Evolutionary conservation across 495 filamentous ascomycete genomes (phyloP).

Genomic region (Annulohypoxylon moriforme): DNA sequence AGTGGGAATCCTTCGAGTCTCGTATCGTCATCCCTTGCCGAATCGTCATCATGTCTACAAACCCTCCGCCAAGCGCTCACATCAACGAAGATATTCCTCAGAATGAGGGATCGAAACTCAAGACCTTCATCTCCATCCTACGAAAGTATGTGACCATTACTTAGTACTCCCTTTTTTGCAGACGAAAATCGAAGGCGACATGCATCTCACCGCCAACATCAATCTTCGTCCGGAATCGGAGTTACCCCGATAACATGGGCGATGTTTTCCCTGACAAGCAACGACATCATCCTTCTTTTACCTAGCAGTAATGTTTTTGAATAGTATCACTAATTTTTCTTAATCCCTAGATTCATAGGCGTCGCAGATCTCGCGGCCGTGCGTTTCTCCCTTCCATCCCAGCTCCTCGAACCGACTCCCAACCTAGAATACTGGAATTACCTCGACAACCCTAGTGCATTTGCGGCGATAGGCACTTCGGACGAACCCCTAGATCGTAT

Average conservation of each 20-base stretch:
- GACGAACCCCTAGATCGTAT: conserved; percentile 91
- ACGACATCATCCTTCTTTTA: neutral
- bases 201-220: conserved; percentile 40
- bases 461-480: conserved; percentile 94
- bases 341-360: conserved; percentile 80
- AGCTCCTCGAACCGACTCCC: conserved; percentile 93
- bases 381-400: conserved; percentile 93
- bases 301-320: neutral
- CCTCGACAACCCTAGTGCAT: conserved; percentile 93
- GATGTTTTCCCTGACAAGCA: neutral
- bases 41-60: conserved; percentile 44
- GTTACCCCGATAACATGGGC: conserved; percentile 17
- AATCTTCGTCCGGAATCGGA: conserved; percentile 35
- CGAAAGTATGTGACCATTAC: conserved; percentile 69
- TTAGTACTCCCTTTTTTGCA: too few relatives aligned
- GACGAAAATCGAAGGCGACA: conserved; percentile 1
- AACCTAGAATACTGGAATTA: conserved; percentile 99
- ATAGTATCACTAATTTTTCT: neutral
- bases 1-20: conserved; percentile 7
- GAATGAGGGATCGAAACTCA: conserved; percentile 85
- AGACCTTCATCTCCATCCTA: conserved; percentile 83
- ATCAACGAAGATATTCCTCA: conserved; percentile 69
- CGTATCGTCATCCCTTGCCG: neutral
- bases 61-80: conserved; percentile 32
- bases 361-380: conserved; percentile 95